These are phyloP conservation scores for Cardamine resedifolia DNA, from an alignment of 345 rosid genomes.

Conservation along the genomic window DNA sequence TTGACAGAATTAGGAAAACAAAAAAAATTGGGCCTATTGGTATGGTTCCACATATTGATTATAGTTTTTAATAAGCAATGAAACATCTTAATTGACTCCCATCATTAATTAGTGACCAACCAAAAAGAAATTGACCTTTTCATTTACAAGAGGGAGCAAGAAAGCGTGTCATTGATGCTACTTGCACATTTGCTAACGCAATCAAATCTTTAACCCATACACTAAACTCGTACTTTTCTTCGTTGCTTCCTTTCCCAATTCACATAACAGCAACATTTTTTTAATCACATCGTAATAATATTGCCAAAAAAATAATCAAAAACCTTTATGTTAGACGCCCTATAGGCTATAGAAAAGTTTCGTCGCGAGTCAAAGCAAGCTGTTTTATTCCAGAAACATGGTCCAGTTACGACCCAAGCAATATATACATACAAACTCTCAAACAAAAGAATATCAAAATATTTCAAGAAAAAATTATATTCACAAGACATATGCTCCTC, in stretches of 20 bases:
- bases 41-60: slow-evolving; percentile 33
- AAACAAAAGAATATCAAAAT: neutral
- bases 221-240: slow-evolving; percentile 29
- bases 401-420: slow-evolving; percentile 17
- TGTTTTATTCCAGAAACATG: slow-evolving; percentile 31
- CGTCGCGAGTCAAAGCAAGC: slow-evolving; percentile 1
- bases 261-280: neutral
- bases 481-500: slow-evolving; percentile 17
- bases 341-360: neutral
- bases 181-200: slow-evolving; percentile 36
- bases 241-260: slow-evolving; percentile 29
- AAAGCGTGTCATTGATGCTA: slow-evolving; percentile 27
- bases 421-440: slow-evolving; percentile 24
- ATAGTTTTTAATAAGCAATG: neutral
- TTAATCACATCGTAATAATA: neutral
- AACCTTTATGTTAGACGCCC: neutral
- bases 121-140: slow-evolving; percentile 32
- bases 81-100: slow-evolving; percentile 21
- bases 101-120: slow-evolving; percentile 36
- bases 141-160: slow-evolving; percentile 7
- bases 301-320: neutral
- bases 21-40: neutral
- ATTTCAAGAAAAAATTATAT: neutral
- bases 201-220: slow-evolving; percentile 37
- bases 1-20: neutral